phyloP scores from a whole-genome alignment of 345 rosid genomes.

The Gossypium raimondii region DNA sequence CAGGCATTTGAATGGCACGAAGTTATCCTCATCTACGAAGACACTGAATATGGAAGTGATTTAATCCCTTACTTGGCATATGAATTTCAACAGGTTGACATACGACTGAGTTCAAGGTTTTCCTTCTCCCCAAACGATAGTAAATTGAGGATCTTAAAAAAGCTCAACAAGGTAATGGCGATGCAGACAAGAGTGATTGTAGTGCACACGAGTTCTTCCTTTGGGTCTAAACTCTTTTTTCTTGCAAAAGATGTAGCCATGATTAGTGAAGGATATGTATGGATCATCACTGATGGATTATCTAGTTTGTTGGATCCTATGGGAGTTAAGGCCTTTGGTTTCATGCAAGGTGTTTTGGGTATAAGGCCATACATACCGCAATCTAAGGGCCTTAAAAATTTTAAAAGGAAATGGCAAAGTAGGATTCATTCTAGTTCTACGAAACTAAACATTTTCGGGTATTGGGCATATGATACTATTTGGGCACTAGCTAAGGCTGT shows the following conservation, averaged over 20 bases:
- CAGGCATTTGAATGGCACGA: slow-evolving; percentile 34
- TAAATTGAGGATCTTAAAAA: slow-evolving; percentile 18
- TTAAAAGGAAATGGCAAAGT: slow-evolving; percentile 14
- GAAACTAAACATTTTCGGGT: slow-evolving; percentile 7
- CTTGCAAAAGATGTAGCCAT: slow-evolving; percentile 24
- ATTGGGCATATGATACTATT: slow-evolving; percentile 26
- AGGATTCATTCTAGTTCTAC: not conserved
- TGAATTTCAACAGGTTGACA: slow-evolving; percentile 26
- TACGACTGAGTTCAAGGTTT: slow-evolving; percentile 20
- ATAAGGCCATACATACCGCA: slow-evolving; percentile 15
- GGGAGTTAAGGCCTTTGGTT: not conserved
- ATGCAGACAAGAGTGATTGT: slow-evolving; percentile 40
- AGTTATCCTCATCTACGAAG: slow-evolving; percentile 30
- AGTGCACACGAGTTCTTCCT: slow-evolving; percentile 30
- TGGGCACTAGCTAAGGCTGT: slow-evolving; percentile 19
- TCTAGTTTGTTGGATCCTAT: slow-evolving; percentile 4
- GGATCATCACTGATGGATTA: slow-evolving; percentile 34
- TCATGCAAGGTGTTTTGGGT: slow-evolving; percentile 33
- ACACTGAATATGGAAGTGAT: slow-evolving; percentile 32
- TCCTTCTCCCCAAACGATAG: slow-evolving; percentile 21
- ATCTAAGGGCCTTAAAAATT: slow-evolving; percentile 8
- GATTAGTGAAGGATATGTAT: slow-evolving; percentile 31
- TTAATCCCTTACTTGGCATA: slow-evolving; percentile 29
- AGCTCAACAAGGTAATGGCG: slow-evolving; percentile 24
- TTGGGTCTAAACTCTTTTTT: slow-evolving; percentile 29